A percentile compares a stretch with the other conserved stretches of the same genome.
Evolutionary conservation across 2,329 filamentous ascomycete species (phyloP).

Genomic region (Xylariaceae sp.): DNA sequence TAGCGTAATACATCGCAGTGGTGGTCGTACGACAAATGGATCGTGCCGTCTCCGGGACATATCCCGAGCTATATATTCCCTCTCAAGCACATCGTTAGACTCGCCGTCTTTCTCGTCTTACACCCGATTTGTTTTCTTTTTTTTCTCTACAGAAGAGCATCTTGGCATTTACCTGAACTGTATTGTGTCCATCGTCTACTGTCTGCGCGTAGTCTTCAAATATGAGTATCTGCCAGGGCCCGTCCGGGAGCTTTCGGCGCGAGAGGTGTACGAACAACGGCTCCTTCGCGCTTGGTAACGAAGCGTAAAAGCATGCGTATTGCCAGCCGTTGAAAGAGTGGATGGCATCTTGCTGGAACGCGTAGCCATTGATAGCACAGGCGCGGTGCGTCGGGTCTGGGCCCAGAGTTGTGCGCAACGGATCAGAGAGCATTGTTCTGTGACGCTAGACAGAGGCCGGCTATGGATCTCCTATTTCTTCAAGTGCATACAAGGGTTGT

Average conservation of each 20-base stretch:
- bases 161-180: constrained; percentile 50
- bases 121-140: not conserved
- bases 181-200: constrained; percentile 59
- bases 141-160: not conserved
- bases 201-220: constrained; percentile 58
- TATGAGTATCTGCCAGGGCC: constrained; percentile 53
- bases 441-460: not conserved
- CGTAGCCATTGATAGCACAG: constrained; percentile 52
- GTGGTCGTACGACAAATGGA: constrained; percentile 60
- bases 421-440: constrained; percentile 39
- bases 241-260: constrained; percentile 49
- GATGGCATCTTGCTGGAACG: constrained; percentile 57
- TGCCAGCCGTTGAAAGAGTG: constrained; percentile 56
- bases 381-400: constrained; percentile 46
- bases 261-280: constrained; percentile 54
- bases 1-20: constrained; percentile 53
- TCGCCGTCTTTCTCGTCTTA: not conserved
- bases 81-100: constrained; percentile 17
- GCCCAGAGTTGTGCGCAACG: constrained; percentile 44
- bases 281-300: constrained; percentile 35
- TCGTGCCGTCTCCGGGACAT: constrained; percentile 57
- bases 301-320: constrained; percentile 55
- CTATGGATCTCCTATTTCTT: not conserved
- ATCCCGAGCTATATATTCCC: constrained; percentile 49
- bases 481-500: too few species aligned